phyloP scores from a whole-genome alignment of 805 yeast species.

The Myxozyma kluyveri region DNA sequence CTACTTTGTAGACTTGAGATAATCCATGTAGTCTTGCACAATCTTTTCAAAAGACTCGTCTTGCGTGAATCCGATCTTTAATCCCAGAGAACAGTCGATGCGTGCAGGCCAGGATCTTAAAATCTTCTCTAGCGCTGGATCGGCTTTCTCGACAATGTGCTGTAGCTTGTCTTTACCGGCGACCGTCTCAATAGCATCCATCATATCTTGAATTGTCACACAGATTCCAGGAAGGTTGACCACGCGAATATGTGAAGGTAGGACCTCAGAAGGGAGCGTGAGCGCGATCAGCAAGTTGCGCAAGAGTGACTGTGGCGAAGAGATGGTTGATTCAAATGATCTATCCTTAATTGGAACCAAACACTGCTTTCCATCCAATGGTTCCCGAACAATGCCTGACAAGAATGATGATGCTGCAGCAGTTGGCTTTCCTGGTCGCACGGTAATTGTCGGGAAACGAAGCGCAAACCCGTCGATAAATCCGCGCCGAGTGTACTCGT shows the following conservation, averaged over 20 bases:
- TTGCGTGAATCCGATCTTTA: constrained; percentile 11
- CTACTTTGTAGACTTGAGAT: too few relatives aligned
- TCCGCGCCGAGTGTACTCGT: constrained; percentile 33
- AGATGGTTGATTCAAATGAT: constrained; percentile 27
- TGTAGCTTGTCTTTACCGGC: constrained; percentile 25
- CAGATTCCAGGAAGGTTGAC: constrained; percentile 33
- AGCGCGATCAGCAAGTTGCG: constrained; percentile 28
- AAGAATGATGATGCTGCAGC: constrained; percentile 33
- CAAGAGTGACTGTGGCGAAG: constrained; percentile 27
- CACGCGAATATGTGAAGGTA: constrained; percentile 16
- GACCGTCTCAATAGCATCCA: constrained; percentile 30
- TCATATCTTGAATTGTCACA: constrained; percentile 32
- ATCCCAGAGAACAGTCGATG: constrained; percentile 23
- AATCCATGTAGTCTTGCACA: constrained; percentile 17
- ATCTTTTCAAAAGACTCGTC: constrained; percentile 18
- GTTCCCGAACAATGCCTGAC: constrained; percentile 33
- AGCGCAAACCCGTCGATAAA: constrained; percentile 30
- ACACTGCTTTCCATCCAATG: constrained; percentile 25
- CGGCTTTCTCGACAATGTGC: constrained; percentile 20
- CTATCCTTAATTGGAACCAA: constrained; percentile 28
- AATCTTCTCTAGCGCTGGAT: constrained; percentile 22
- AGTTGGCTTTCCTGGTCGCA: constrained; percentile 33
- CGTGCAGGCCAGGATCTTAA: constrained; percentile 30
- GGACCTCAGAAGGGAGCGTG: constrained; percentile 9
- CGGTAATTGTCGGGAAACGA: constrained; percentile 29